phyloP scores from a whole-genome alignment of 371 early-diverging fungal species.

The Phascolomyces articulosus region DNA sequence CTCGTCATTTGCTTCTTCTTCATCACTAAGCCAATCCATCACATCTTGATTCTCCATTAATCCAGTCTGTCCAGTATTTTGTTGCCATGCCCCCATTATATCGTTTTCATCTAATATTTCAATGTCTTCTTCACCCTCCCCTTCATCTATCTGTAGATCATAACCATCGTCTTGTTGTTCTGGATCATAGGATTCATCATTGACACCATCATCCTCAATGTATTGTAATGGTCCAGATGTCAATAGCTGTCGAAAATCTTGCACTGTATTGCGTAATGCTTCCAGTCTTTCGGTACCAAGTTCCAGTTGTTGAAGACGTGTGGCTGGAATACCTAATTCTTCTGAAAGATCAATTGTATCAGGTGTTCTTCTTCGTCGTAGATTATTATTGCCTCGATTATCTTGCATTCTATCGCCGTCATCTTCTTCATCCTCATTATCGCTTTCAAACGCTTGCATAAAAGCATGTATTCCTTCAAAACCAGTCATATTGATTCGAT shows the following conservation, averaged over 20 bases:
- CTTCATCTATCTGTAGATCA: background rate
- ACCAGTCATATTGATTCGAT: slow-evolving; percentile 23
- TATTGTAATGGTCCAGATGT: background rate
- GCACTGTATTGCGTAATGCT: background rate
- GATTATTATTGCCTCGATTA: background rate
- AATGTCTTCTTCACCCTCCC: background rate
- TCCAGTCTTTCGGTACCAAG: background rate
- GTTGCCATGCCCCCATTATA: background rate
- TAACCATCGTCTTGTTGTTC: slow-evolving; percentile 8
- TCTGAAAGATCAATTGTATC: background rate
- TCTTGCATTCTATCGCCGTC: background rate
- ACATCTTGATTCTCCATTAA: background rate
- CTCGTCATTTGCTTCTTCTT: background rate
- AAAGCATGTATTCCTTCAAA: slow-evolving; percentile 7
- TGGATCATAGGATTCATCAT: background rate
- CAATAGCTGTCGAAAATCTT: background rate
- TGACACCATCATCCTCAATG: slow-evolving; percentile 5
- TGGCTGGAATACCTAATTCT: background rate
- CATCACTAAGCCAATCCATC: slow-evolving; percentile 4
- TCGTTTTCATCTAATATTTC: background rate
- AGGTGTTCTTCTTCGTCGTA: background rate
- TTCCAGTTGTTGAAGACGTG: background rate
- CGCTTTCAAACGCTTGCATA: slow-evolving; percentile 6
- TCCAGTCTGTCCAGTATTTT: background rate
- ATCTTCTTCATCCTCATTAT: slow-evolving; percentile 12